phyloP scores from a whole-genome alignment of 805 yeast species.

The Helenozyma rhizophorensis region DNA sequence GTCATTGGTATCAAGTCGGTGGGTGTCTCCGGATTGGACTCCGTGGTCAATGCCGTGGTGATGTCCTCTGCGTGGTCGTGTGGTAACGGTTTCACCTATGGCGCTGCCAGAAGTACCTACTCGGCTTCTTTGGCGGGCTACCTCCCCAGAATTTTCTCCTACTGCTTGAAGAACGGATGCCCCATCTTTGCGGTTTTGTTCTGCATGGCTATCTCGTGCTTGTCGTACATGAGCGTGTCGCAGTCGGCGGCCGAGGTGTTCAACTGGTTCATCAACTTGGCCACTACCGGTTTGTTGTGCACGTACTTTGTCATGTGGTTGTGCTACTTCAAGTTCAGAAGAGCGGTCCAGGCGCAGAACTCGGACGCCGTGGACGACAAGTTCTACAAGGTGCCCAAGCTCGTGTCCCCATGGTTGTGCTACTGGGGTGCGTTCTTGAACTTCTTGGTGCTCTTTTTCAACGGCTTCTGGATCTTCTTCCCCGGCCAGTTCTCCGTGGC shows the following conservation, averaged over 20 bases:
- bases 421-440: conserved; percentile 19
- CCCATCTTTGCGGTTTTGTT: conserved; percentile 57
- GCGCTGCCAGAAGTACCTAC: conserved; percentile 33
- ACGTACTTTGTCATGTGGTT: conserved; percentile 54
- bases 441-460: conserved; percentile 27
- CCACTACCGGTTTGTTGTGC: conserved; percentile 63
- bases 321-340: conserved; percentile 44
- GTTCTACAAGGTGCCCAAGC: conserved; percentile 13
- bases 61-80: conserved; percentile 35
- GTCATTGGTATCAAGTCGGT: conserved; percentile 32
- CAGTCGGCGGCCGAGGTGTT: conserved; percentile 58
- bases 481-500: conserved; percentile 32
- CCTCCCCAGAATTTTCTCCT: conserved; percentile 63
- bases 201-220: conserved; percentile 32
- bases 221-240: conserved; percentile 39
- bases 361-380: conserved; percentile 23
- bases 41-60: conserved; percentile 30
- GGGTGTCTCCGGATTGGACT: conserved; percentile 33
- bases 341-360: conserved; percentile 30
- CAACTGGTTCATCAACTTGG: conserved; percentile 65
- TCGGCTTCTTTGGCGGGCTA: conserved; percentile 84
- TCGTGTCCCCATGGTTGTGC: conserved; percentile 10
- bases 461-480: conserved; percentile 41
- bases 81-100: conserved; percentile 32
- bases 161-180: conserved; percentile 63